Conservation (phyloP, 495 filamentous ascomycete genomes). For the Eremomyces bilateralis region DNA sequence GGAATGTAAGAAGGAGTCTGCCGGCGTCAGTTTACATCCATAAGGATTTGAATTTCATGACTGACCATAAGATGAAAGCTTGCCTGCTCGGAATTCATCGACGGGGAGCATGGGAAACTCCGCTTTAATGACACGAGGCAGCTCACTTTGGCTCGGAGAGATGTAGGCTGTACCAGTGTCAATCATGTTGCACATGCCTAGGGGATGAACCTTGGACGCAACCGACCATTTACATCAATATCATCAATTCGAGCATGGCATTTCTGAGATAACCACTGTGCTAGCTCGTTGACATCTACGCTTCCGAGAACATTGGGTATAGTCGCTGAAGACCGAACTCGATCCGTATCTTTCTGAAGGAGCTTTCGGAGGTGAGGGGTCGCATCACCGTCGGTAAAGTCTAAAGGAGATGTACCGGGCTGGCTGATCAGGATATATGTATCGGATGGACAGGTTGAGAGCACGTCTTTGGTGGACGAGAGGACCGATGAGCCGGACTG, state of each 20-base stretch:
- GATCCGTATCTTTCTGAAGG: constrained; percentile 12
- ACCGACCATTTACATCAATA: constrained; percentile 17
- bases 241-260: constrained; percentile 15
- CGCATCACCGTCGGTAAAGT: constrained; percentile 31
- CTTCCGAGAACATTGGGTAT: constrained; percentile 15
- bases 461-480: constrained; percentile 18
- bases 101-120: background rate
- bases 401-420: constrained; percentile 47
- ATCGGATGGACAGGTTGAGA: constrained; percentile 48
- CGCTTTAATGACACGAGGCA: constrained; percentile 20
- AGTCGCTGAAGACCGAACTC: constrained; percentile 3
- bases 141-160: background rate
- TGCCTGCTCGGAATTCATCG: background rate
- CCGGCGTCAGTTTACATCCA: background rate
- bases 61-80: background rate
- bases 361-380: constrained; percentile 36
- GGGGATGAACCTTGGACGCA: too few species aligned
- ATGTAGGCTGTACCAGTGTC: background rate
- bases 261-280: constrained; percentile 3
- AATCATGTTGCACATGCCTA: too few species aligned
- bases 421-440: constrained; percentile 67
- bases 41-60: background rate
- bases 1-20: constrained; percentile 39
- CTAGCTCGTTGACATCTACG: constrained; percentile 8
- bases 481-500: constrained; percentile 3